Evolutionary conservation across 2,329 filamentous ascomycete species (phyloP).

Genomic region (Pleoardoris graminearum): DNA sequence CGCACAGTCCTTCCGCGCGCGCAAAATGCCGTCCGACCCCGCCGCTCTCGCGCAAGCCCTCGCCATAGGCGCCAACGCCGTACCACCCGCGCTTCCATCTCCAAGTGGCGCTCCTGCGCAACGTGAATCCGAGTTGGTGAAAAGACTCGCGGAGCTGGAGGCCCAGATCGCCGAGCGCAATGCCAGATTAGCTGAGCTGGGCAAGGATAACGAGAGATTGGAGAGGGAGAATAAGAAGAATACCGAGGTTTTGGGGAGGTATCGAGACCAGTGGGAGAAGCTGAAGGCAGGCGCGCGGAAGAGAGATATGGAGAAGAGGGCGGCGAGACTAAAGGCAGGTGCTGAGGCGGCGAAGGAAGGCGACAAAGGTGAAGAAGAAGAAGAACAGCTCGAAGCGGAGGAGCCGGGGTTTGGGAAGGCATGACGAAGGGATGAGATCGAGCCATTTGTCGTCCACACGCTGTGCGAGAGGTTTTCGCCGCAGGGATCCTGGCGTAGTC

Average conservation of each 20-base stretch:
- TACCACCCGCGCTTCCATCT: conserved; percentile 12
- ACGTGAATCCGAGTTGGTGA: conserved; percentile 20
- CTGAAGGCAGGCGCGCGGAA: conserved; percentile 64
- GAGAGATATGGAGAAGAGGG: conserved; percentile 35
- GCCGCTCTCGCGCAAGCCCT: conserved; percentile 33
- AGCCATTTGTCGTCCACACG: background rate
- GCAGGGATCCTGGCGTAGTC: too few relatives aligned
- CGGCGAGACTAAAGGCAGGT: conserved; percentile 14
- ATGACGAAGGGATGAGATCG: conserved; percentile 6
- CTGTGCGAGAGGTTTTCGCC: too few relatives aligned
- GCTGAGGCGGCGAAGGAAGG: conserved; percentile 43
- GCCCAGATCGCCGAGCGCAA: conserved; percentile 30
- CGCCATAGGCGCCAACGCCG: conserved; percentile 25
- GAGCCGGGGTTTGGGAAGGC: conserved; percentile 39
- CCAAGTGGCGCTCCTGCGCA: conserved; percentile 14
- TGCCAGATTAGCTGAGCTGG: conserved; percentile 53
- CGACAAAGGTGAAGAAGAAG: conserved; percentile 7
- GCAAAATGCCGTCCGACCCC: conserved; percentile 29
- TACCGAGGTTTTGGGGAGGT: conserved; percentile 57
- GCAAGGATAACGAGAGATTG: conserved; percentile 63
- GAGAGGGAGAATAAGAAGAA: conserved; percentile 65
- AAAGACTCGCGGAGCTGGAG: conserved; percentile 32
- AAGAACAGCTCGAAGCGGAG: conserved; percentile 19
- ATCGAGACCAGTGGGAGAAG: conserved; percentile 69
- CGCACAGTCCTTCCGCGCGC: conserved; percentile 70